These are phyloP conservation scores for Pontederia crassipes DNA, from an alignment of 176 grass and related monocot species.

Conservation along the genomic window DNA sequence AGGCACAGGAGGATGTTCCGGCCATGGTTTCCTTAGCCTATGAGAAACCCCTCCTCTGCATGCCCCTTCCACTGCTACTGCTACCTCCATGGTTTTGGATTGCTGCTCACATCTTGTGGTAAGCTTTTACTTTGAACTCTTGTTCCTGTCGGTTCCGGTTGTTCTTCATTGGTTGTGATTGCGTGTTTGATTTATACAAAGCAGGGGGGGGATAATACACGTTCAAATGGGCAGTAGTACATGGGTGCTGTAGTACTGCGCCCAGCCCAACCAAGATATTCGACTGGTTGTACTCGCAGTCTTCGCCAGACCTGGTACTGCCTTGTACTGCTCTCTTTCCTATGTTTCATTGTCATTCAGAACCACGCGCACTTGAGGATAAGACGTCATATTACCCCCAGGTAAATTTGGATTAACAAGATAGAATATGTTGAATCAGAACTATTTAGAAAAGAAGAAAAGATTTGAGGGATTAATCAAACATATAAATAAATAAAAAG, in stretches of 20 bases:
- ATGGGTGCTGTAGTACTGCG: not conserved
- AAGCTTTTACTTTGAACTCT: not conserved
- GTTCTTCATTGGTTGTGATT: not conserved
- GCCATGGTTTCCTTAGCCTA: not conserved
- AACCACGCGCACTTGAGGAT: too few species aligned
- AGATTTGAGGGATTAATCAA: too few species aligned
- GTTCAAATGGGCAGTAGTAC: not conserved
- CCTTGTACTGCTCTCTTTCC: not conserved
- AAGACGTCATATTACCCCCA: too few species aligned
- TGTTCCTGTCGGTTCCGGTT: not conserved
- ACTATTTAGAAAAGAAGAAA: too few species aligned
- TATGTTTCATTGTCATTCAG: too few species aligned
- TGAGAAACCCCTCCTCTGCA: not conserved
- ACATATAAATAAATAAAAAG: too few species aligned
- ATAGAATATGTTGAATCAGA: too few species aligned
- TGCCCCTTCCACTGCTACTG: conserved; percentile 11
- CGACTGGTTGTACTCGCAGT: not conserved
- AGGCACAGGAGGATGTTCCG: not conserved
- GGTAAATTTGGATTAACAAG: too few species aligned
- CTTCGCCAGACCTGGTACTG: not conserved
- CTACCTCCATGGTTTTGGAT: not conserved
- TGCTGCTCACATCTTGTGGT: not conserved
- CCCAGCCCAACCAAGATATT: not conserved
- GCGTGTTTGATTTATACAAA: not conserved
- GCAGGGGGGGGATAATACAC: not conserved